phyloP scores from a whole-genome alignment of 371 early-diverging fungal species.

The Mucor indicus region DNA sequence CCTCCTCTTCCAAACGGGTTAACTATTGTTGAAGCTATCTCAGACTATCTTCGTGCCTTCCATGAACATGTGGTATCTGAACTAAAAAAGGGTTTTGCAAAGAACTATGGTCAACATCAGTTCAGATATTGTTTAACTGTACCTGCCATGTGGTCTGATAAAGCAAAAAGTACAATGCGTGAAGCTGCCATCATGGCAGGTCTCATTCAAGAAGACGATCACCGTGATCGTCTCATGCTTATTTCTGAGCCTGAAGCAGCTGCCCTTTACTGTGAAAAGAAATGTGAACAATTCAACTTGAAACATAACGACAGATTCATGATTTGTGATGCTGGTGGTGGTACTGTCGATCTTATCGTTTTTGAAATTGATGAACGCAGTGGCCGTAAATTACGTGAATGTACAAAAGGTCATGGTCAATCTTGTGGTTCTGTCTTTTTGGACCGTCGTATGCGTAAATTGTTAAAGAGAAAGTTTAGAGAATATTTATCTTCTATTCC shows the following conservation, averaged over 20 bases:
- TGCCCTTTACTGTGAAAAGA: conserved; percentile 52
- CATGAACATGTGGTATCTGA: conserved; percentile 36
- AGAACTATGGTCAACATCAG: conserved; percentile 40
- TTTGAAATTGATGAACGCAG: conserved; percentile 37
- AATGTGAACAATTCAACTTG: conserved; percentile 43
- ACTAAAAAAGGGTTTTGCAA: conserved; percentile 42
- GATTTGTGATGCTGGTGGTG: conserved; percentile 53
- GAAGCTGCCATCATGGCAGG: conserved; percentile 46
- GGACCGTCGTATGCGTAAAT: conserved; percentile 57
- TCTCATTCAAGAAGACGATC: conserved; percentile 35
- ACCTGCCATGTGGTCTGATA: conserved; percentile 52
- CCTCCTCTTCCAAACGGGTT: conserved; percentile 40
- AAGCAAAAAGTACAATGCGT: conserved; percentile 49
- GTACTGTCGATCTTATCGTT: conserved; percentile 35
- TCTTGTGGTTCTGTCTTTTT: conserved; percentile 58
- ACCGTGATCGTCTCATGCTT: conserved; percentile 40
- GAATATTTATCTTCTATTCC: conserved; percentile 51
- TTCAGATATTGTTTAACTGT: conserved; percentile 51
- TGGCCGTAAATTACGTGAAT: conserved; percentile 47
- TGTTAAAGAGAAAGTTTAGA: conserved; percentile 53
- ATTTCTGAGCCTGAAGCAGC: conserved; percentile 53
- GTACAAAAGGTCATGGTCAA: conserved; percentile 59
- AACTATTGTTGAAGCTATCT: conserved; percentile 42
- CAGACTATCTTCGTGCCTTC: conserved; percentile 43
- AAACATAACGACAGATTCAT: conserved; percentile 43